These are phyloP conservation scores for Tricholoma sp. DNA, from an alignment of 768 basidiomycete species.

Conservation along the genomic window DNA sequence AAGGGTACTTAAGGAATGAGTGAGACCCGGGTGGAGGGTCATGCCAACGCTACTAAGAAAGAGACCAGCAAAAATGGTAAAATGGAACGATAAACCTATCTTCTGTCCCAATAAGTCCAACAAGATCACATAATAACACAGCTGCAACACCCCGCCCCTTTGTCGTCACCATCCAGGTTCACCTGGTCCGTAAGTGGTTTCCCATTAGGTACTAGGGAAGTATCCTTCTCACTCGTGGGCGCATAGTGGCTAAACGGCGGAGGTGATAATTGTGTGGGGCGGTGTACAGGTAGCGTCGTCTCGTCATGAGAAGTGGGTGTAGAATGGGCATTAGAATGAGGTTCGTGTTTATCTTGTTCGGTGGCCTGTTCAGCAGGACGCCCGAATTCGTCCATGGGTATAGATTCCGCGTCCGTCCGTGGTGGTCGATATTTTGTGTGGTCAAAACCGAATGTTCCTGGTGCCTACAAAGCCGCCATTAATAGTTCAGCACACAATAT, in stretches of 20 bases:
- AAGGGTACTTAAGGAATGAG: not conserved
- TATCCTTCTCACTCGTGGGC: constrained; percentile 19
- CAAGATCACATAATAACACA: constrained; percentile 77
- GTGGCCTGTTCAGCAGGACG: constrained; percentile 21
- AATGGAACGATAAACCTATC: not conserved
- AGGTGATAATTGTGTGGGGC: constrained; percentile 46
- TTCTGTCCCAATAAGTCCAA: not conserved
- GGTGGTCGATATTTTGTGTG: constrained; percentile 61
- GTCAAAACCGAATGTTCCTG: constrained; percentile 80
- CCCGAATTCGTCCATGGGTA: constrained; percentile 69
- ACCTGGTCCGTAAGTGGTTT: constrained; percentile 25
- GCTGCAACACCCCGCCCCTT: constrained; percentile 66
- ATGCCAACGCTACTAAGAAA: not conserved
- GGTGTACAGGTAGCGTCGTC: constrained; percentile 21
- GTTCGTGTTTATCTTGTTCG: constrained; percentile 17
- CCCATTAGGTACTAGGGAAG: constrained; percentile 12
- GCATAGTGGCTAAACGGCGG: constrained; percentile 64
- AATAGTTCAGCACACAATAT: not conserved
- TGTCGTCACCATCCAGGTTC: constrained; percentile 40
- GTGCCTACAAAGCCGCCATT: constrained; percentile 42
- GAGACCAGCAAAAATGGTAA: not conserved
- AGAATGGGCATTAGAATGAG: constrained; percentile 14
- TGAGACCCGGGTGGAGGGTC: not conserved
- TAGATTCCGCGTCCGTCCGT: constrained; percentile 34
- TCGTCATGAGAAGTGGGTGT: constrained; percentile 19